Percentiles rank a stretch among this genome's conserved stretches.
Evolutionary conservation across 2,329 filamentous ascomycete genomes (phyloP).

Genomic region (Tolypocladium nubicola): DNA sequence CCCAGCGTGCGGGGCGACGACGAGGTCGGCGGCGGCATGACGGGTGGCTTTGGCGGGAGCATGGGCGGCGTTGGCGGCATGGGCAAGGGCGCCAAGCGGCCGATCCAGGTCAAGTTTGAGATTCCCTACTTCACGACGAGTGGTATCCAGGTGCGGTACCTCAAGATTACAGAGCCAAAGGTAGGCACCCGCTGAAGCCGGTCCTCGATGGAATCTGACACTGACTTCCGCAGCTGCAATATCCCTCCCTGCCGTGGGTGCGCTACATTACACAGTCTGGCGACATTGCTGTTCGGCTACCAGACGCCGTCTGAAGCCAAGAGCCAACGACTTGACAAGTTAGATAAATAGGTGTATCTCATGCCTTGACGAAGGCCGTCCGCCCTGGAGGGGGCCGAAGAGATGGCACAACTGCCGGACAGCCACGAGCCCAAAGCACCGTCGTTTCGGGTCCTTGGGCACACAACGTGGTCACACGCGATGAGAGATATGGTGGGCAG

Average conservation of each 20-base stretch:
- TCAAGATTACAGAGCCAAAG: slow-evolving; percentile 99
- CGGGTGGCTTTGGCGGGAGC: slow-evolving; percentile 89
- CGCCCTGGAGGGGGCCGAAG: neutral
- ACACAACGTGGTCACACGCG: neutral
- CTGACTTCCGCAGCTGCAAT: slow-evolving; percentile 63
- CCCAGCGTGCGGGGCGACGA: slow-evolving; percentile 93
- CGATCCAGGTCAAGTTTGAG: slow-evolving; percentile 98
- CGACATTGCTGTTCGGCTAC: slow-evolving; percentile 88
- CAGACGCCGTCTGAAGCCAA: slow-evolving; percentile 62
- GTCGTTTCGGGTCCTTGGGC: neutral
- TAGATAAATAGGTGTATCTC: neutral
- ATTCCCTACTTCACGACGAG: slow-evolving; percentile 99
- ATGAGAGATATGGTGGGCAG: neutral
- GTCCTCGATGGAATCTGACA: neutral
- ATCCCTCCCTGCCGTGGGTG: slow-evolving; percentile 94
- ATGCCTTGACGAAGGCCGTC: neutral
- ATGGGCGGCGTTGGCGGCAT: slow-evolving; percentile 79
- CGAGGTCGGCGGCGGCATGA: slow-evolving; percentile 94
- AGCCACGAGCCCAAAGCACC: neutral
- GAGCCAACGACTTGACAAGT: neutral
- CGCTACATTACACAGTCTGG: slow-evolving; percentile 97
- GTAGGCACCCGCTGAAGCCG: slow-evolving; percentile 36
- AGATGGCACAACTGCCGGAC: neutral
- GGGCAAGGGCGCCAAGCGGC: slow-evolving; percentile 80
- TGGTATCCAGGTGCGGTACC: slow-evolving; percentile 93